A percentile compares a stretch with the other conserved stretches of the same genome.
phyloP scores from a whole-genome alignment of 1,284 basidiomycete species.

The Tausonia pullulans region DNA sequence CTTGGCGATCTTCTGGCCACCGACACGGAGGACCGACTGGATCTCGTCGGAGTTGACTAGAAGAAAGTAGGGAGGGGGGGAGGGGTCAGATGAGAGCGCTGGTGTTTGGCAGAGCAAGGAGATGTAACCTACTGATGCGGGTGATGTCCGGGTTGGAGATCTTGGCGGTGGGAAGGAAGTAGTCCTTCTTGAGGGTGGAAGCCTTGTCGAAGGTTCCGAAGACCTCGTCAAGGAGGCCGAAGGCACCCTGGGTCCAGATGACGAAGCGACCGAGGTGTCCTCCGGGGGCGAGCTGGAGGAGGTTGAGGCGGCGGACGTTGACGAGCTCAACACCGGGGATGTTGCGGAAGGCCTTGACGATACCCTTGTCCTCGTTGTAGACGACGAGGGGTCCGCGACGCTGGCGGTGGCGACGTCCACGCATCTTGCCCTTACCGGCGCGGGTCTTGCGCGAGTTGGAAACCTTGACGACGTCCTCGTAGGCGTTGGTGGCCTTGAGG shows the following conservation, averaged over 20 bases:
- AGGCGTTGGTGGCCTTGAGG: constrained; percentile 83
- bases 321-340: constrained; percentile 96
- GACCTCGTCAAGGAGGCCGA: constrained; percentile 83
- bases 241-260: constrained; percentile 98
- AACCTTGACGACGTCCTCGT: constrained; percentile 90
- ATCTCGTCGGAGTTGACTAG: constrained; percentile 87
- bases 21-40: constrained; percentile 79
- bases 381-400: constrained; percentile 95
- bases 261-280: constrained; percentile 98
- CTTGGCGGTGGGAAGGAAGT: constrained; percentile 89
- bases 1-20: constrained; percentile 53
- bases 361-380: constrained; percentile 95
- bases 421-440: constrained; percentile 94
- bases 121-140: constrained; percentile 49
- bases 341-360: constrained; percentile 98
- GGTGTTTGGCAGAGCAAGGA: background rate
- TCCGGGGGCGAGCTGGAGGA: constrained; percentile 98
- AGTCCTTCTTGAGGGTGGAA: constrained; percentile 84
- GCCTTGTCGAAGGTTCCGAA: constrained; percentile 86
- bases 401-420: constrained; percentile 94
- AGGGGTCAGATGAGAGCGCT: too few relatives aligned
- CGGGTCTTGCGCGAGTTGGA: constrained; percentile 95
- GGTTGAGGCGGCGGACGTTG: constrained; percentile 88
- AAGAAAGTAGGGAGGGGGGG: background rate
- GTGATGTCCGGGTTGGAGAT: constrained; percentile 95